These are phyloP conservation scores for Yamadazyma mexicana DNA, from an alignment of 1,139 yeast genomes.

Conservation along the genomic window DNA sequence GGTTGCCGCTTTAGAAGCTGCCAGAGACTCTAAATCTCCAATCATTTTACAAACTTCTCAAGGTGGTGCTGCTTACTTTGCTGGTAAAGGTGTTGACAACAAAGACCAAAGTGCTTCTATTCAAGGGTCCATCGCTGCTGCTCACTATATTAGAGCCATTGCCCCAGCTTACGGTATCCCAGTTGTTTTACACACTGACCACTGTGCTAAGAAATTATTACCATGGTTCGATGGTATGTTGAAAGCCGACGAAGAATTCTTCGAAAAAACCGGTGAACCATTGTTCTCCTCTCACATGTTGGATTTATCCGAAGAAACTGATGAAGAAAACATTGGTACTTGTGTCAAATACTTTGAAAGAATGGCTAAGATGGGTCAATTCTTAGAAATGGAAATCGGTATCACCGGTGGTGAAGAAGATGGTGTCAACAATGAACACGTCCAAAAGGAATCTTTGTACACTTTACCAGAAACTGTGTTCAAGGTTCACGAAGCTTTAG, in stretches of 20 bases:
- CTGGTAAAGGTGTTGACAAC: constrained; percentile 98
- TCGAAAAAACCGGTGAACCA: constrained; percentile 84
- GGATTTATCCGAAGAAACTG: constrained; percentile 95
- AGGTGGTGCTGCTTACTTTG: constrained; percentile 99
- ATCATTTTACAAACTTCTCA: constrained; percentile 95
- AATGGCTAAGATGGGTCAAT: constrained; percentile 92
- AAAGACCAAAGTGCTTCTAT: constrained; percentile 91
- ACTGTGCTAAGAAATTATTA: constrained; percentile 96
- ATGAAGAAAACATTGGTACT: constrained; percentile 91
- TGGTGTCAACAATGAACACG: constrained; percentile 98
- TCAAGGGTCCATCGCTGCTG: constrained; percentile 96
- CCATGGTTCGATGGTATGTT: constrained; percentile 99
- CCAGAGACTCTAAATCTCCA: constrained; percentile 94
- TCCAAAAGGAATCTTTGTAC: constrained; percentile 83
- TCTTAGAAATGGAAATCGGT: constrained; percentile 99
- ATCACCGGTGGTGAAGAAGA: constrained; percentile 99
- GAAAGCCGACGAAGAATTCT: constrained; percentile 93
- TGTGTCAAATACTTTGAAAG: constrained; percentile 95
- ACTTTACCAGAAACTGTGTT: constrained; percentile 95
- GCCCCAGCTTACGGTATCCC: constrained; percentile 98
- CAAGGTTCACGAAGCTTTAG: constrained; percentile 84
- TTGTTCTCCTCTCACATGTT: constrained; percentile 98
- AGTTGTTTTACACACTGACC: constrained; percentile 96
- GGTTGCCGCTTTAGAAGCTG: constrained; percentile 97
- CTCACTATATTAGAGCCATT: constrained; percentile 93